A percentile compares a stretch with the other conserved stretches of the same genome.
These are phyloP conservation scores for Claviceps quebecensis DNA, from an alignment of 2,329 filamentous ascomycete species.

Conservation along the genomic window DNA sequence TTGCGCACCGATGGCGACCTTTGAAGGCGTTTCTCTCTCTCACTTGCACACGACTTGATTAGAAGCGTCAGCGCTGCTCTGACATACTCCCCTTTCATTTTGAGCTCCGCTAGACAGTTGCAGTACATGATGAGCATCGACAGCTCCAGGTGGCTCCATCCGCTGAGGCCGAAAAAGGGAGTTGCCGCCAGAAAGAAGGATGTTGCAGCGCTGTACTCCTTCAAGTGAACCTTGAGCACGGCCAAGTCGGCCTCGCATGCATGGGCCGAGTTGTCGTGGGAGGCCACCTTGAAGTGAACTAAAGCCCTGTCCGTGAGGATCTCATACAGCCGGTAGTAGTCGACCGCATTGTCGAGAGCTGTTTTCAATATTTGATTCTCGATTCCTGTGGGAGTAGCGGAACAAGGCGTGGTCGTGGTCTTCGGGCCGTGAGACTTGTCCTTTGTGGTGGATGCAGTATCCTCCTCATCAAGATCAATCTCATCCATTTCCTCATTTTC, in stretches of 20 bases:
- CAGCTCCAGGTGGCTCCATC: slow-evolving; percentile 69
- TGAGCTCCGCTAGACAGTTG: slow-evolving; percentile 63
- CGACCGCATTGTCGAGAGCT: slow-evolving; percentile 45
- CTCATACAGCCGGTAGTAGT: slow-evolving; percentile 56
- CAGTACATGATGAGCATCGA: slow-evolving; percentile 79
- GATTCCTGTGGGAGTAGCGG: slow-evolving; percentile 17
- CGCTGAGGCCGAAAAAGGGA: slow-evolving; percentile 61
- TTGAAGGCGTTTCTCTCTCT: slow-evolving; percentile 33
- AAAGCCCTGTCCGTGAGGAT: slow-evolving; percentile 73
- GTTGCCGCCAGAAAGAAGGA: slow-evolving; percentile 67
- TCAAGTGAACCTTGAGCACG: slow-evolving; percentile 62
- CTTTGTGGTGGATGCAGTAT: slow-evolving; percentile 15
- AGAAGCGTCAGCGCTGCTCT: slow-evolving; percentile 61
- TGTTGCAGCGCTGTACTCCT: slow-evolving; percentile 60
- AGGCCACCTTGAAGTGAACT: slow-evolving; percentile 68
- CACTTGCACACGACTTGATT: slow-evolving; percentile 46
- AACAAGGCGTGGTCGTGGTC: background rate
- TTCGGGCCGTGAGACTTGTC: background rate
- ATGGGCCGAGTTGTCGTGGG: slow-evolving; percentile 63
- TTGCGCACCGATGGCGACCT: slow-evolving; percentile 12
- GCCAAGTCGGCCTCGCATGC: slow-evolving; percentile 73
- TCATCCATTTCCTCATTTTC: slow-evolving; percentile 40
- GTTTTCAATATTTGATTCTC: slow-evolving; percentile 40
- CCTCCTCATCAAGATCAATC: slow-evolving; percentile 33
- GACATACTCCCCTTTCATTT: slow-evolving; percentile 66